Percentiles rank a stretch among this genome's conserved stretches.
Conservation (phyloP, 352 stramenopile species). For the Globisporangium nagaii region DNA sequence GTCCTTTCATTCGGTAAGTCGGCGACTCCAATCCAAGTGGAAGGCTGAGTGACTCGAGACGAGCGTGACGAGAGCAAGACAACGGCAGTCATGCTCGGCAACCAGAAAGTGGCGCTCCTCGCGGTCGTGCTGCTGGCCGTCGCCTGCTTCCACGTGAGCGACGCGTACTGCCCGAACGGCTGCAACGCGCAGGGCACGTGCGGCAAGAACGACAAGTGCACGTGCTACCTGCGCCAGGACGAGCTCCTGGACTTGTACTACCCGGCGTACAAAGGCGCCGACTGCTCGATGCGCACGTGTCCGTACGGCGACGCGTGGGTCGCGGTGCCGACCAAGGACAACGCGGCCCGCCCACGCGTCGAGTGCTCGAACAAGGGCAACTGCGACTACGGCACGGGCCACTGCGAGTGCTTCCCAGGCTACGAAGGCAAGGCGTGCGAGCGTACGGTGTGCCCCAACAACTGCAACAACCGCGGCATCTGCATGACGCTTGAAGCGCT, state of each 20-base stretch:
- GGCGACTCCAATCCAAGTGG: conserved; percentile 6
- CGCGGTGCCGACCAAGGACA: conserved; percentile 40
- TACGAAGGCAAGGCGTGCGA: conserved; percentile 91
- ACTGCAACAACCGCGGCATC: conserved; percentile 91
- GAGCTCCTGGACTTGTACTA: conserved; percentile 30
- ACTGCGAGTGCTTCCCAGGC: conserved; percentile 88
- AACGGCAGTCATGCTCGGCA: conserved; percentile 28
- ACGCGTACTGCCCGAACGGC: conserved; percentile 75
- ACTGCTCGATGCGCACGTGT: conserved; percentile 80
- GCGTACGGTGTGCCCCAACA: conserved; percentile 92
- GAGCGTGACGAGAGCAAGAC: too few relatives aligned
- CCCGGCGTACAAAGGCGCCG: conserved; percentile 61
- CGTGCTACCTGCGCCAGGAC: conserved; percentile 84
- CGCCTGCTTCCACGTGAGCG: conserved; percentile 18
- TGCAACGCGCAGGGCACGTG: conserved; percentile 86
- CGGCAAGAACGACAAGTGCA: conserved; percentile 89
- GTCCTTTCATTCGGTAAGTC: conserved; percentile 9
- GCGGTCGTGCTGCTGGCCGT: conserved; percentile 27
- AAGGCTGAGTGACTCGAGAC: too few relatives aligned
- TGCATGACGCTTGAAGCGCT: conserved; percentile 91
- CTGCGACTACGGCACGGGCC: conserved; percentile 88
- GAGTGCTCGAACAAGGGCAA: conserved; percentile 94
- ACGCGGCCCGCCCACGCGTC: conserved; percentile 64
- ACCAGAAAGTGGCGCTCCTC: conserved; percentile 35
- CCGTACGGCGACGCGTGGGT: conserved; percentile 69